A percentile compares a stretch with the other conserved stretches of the same genome.
These are phyloP conservation scores for Rhizophlyctis rosea DNA, from an alignment of 192 early-diverging fungal genomes.

Conservation along the genomic window DNA sequence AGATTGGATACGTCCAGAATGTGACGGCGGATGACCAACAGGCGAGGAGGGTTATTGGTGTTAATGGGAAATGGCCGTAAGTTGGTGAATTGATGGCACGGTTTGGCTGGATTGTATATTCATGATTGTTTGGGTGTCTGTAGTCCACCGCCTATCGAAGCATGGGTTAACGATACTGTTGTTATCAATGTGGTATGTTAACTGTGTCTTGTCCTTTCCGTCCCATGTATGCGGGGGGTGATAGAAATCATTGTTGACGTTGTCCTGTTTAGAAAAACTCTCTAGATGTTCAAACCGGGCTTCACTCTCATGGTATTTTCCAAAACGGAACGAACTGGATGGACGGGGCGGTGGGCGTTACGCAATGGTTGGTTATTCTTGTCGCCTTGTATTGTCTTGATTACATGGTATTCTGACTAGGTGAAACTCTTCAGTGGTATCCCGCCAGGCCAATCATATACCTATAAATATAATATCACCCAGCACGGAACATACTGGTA, in stretches of 20 bases:
- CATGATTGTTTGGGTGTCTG: no score
- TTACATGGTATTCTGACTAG: slow-evolving; percentile 56
- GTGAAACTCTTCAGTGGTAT: no score
- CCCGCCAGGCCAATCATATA: slow-evolving; percentile 57
- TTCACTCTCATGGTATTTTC: slow-evolving; percentile 71
- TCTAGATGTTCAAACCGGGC: slow-evolving; percentile 23
- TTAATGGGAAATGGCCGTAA: slow-evolving; percentile 45
- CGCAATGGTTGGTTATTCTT: not conserved
- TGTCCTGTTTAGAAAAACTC: no score
- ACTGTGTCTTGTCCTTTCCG: no score
- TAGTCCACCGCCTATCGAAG: no score
- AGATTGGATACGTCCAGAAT: slow-evolving; percentile 35
- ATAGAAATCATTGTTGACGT: no score
- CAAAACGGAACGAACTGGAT: slow-evolving; percentile 48
- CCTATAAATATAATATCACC: slow-evolving; percentile 57
- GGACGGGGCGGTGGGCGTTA: not conserved
- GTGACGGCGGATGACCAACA: slow-evolving; percentile 52
- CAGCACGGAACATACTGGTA: slow-evolving; percentile 88
- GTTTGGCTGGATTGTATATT: no score
- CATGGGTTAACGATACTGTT: no score
- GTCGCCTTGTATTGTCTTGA: not conserved
- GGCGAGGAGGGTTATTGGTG: slow-evolving; percentile 42
- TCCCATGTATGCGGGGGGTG: no score
- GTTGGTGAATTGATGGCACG: no score
- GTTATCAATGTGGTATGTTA: no score